A percentile compares a stretch with the other conserved stretches of the same genome.
phyloP scores from a whole-genome alignment of 2,329 filamentous ascomycete species.

The Curvularia hawaiiensis region DNA sequence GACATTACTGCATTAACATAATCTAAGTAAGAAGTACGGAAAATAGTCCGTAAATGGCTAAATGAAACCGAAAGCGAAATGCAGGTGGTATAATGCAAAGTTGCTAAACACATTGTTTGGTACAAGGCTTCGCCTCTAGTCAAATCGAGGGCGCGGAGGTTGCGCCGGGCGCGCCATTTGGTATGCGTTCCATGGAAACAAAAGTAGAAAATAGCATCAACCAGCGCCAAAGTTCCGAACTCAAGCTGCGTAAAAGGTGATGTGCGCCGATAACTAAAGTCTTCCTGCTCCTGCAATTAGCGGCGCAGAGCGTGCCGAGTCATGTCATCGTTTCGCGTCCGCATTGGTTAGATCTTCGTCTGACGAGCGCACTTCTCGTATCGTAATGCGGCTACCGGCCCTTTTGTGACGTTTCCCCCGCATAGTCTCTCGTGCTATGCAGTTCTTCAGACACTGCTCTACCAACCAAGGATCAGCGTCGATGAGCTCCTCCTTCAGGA shows the following conservation, averaged over 20 bases:
- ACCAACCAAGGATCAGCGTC: slow-evolving; percentile 34
- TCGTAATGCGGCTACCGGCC: slow-evolving; percentile 20
- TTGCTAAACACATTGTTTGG: background rate
- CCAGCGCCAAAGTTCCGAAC: background rate
- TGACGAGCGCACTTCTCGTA: slow-evolving; percentile 21
- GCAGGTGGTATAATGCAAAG: background rate
- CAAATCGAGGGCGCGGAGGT: background rate
- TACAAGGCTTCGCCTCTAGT: background rate
- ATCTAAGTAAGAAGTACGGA: background rate
- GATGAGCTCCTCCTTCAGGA: slow-evolving; percentile 24
- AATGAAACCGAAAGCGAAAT: background rate
- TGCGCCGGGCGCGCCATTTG: background rate
- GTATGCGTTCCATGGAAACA: background rate
- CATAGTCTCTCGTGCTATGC: slow-evolving; percentile 37
- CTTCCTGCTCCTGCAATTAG: background rate
- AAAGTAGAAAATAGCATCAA: background rate
- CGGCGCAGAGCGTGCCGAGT: background rate
- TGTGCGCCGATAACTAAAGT: background rate
- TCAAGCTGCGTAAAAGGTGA: background rate
- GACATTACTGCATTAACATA: slow-evolving; percentile 15
- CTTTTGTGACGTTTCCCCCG: slow-evolving; percentile 26
- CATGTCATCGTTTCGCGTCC: background rate
- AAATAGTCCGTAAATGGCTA: background rate
- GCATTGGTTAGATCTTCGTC: background rate
- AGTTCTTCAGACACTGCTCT: slow-evolving; percentile 42